Base-by-base conservation (phyloP, 139 green algal species). In the Pleodorina starrii region DNA sequence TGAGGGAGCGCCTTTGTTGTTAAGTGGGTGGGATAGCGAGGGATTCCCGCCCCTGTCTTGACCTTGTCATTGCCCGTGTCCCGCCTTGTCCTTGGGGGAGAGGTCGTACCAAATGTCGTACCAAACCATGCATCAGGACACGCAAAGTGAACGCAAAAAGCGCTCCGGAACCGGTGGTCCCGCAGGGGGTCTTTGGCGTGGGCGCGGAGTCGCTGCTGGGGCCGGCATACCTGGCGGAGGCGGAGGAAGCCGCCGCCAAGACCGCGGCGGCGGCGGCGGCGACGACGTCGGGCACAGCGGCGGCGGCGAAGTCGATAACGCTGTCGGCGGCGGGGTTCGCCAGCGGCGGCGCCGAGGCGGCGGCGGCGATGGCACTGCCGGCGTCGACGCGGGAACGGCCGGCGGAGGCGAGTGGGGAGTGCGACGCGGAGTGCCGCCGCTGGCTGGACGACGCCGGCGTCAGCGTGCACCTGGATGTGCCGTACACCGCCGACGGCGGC, bases 391-490 rank as follows among this genome's bases (percentile, higher is more conserved):
- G 57, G 17, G 21, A 36, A 1, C 79, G 10, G 25, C 23, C 38
- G 12, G 40, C 16, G n/a, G 59, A 11, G 1, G 38, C 19, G 38
- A 11, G 10, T n/a, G n/a, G n/a, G 51, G 35, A 27, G 27, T 86
- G 79, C 57, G 42, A 75, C 25, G 25, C 21, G 57, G 27, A 60
- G 5, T 86, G 79, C 21, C 11, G 46, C 38, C 50, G 29, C 16
- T 63, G 57, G 40, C 16, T 57, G 40, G 27, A 11, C 17, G 19
- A n/a, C 35, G 35, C 9, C 23, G 51, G 50, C 25, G 79, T 86
- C 10, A 60, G 29, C 16, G 79, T 44, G 57, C 79, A 86, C 42
- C 79, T 86, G 40, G 79, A 86, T 27, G 57, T 86, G 79, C 79
- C 79, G 57, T 72, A 82, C 74, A 63, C 29, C 35, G 76, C 19